Base-by-base conservation (phyloP, 345 rosid genomes). In the Rhodamnia rubescens region DNA sequence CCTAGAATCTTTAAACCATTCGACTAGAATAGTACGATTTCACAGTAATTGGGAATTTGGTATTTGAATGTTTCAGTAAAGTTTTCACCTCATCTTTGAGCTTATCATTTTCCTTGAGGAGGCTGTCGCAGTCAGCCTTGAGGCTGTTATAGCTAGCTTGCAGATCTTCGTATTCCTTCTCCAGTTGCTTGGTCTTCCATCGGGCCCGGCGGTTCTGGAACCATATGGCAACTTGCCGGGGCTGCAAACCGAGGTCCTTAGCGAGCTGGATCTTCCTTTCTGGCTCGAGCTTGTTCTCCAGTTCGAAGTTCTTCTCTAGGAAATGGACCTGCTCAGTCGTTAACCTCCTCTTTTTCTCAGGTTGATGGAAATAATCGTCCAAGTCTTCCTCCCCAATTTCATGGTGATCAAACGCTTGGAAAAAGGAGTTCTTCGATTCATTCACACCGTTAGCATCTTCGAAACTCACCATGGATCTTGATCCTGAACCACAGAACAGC, bases 221-320 rank as follows among this genome's bases (percentile, higher is more conserved):
- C 96, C 96, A 94, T 18, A 94, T 92, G 2, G 94, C 95, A 11
- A 93, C 92, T 84, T 94, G 96, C 51, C 94, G 91, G 22, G 95
- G 96, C 90, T 91, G 93, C 91, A 94, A 86, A 13, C 94, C 92
- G 6, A 94, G 91, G 56, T 94, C 94, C 53, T 88, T 91, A 12
- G 96, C 94, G 27, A 94, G 94, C 87, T 94, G 94, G 83, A 91
- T 85, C 84, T 93, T 94, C 87, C 94, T 88, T 24, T 93, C 94
- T 24, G 94, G 95, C 87, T 93, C 94, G 59, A 94, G 94, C 88
- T 91, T 92, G 85, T 93, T 94, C 84, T 92, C 95, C 6, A 85
- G 91, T 69, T 90, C 94, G 85, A 94, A 94, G 74, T 87, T 90
- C 86, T 90, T 91, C 87, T 94, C 95, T n/a, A 94, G 94, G 81